These are phyloP conservation scores for Tylopilus sp. DNA, from an alignment of 768 basidiomycete genomes.

Conservation along the genomic window DNA sequence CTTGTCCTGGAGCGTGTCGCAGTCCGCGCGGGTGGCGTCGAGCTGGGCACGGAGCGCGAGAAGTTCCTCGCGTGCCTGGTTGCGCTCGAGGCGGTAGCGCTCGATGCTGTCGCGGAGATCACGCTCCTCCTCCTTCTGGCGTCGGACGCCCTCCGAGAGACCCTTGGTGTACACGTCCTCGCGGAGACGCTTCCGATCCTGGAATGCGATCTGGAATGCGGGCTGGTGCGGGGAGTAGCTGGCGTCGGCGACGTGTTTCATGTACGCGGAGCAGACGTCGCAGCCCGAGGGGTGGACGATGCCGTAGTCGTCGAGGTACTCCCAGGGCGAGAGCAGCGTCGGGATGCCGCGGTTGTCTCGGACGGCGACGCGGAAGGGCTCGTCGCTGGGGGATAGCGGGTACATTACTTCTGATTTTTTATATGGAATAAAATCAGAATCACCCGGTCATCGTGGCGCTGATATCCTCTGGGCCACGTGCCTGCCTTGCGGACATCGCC, in stretches of 20 bases:
- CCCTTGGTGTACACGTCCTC: constrained; percentile 41
- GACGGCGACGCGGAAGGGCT: constrained; percentile 26
- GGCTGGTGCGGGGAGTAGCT: constrained; percentile 36
- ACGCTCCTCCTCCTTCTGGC: constrained; percentile 38
- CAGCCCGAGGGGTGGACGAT: constrained; percentile 40
- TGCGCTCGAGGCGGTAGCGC: constrained; percentile 34
- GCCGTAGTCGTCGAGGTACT: constrained; percentile 38
- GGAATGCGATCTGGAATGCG: constrained; percentile 40
- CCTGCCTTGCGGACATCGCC: constrained; percentile 25
- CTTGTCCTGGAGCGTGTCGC: constrained; percentile 30
- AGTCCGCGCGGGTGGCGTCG: constrained; percentile 32
- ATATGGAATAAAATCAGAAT: constrained; percentile 7
- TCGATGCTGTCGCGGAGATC: constrained; percentile 34
- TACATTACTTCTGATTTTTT: constrained; percentile 23
- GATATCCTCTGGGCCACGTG: constrained; percentile 33
- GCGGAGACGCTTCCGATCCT: constrained; percentile 37
- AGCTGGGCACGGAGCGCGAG: constrained; percentile 32
- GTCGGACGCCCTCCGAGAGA: constrained; percentile 38
- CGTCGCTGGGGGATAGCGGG: constrained; percentile 32
- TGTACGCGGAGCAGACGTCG: constrained; percentile 36
- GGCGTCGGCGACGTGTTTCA: constrained; percentile 39
- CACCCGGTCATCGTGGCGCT: constrained; percentile 9
- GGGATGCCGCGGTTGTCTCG: constrained; percentile 33
- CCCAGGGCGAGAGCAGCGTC: constrained; percentile 37
- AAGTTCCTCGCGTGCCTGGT: constrained; percentile 33